A percentile compares a stretch with the other conserved stretches of the same genome.
These are phyloP conservation scores for Kluyveromyces dobzhanskii DNA, from an alignment of 805 yeast species.

Conservation along the genomic window DNA sequence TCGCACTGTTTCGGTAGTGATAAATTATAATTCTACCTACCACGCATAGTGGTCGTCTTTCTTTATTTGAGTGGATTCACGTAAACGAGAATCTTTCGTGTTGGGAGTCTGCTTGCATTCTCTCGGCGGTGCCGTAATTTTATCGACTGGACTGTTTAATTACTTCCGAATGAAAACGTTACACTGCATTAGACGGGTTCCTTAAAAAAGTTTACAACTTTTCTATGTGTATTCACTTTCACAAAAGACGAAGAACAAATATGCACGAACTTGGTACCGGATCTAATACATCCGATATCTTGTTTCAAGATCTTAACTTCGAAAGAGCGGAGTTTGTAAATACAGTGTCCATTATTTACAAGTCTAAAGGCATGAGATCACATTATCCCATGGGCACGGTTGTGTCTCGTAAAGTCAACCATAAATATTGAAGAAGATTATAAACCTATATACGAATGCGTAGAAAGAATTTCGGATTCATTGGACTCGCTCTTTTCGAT, in stretches of 20 bases:
- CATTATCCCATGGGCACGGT: slow-evolving; percentile 9
- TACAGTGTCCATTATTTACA: slow-evolving; percentile 25
- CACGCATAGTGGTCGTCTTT: slow-evolving; percentile 4
- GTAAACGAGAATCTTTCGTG: slow-evolving; percentile 1
- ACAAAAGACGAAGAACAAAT: slow-evolving; percentile 7
- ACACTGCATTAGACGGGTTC: not conserved
- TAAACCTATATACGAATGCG: slow-evolving; percentile 4
- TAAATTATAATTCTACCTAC: no score
- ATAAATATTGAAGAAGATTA: slow-evolving; percentile 10
- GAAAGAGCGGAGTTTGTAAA: slow-evolving; percentile 34
- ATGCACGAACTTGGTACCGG: no score
- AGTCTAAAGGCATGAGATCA: slow-evolving; percentile 37
- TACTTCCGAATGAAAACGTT: slow-evolving; percentile 1
- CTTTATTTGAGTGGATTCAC: slow-evolving; percentile 7
- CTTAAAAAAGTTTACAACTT: slow-evolving; percentile 3
- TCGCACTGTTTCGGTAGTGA: no score
- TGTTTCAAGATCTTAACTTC: slow-evolving; percentile 5
- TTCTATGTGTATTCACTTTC: slow-evolving; percentile 5
- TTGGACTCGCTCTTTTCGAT: not conserved
- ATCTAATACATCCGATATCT: no score
- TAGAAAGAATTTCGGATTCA: no score
- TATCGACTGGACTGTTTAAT: not conserved
- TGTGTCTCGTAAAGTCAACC: not conserved
- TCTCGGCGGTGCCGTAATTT: no score
- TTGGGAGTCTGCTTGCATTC: no score